phyloP scores from a whole-genome alignment of 176 grass and related monocot species.

The Rhynchospora pubera region DNA sequence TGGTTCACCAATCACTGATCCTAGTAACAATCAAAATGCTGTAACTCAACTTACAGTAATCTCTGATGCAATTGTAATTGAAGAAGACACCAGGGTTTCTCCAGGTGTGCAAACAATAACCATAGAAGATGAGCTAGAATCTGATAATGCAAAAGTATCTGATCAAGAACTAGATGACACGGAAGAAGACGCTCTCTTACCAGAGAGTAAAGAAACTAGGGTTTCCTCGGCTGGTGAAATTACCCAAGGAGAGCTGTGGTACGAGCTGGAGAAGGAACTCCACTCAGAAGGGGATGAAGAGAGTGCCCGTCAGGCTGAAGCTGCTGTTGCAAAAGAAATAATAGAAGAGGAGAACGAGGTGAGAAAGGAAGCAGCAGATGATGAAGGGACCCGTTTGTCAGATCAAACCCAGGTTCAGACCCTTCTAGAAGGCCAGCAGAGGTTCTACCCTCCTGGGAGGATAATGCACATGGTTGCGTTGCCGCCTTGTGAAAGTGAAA shows the following conservation, averaged over 20 bases:
- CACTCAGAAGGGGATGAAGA: slow-evolving; percentile 30
- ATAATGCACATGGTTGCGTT: slow-evolving; percentile 94
- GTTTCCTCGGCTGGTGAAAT: slow-evolving; percentile 52
- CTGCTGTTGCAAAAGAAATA: slow-evolving; percentile 35
- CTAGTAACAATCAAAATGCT: slow-evolving; percentile 38
- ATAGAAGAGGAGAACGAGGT: slow-evolving; percentile 35
- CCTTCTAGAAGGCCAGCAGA: slow-evolving; percentile 24
- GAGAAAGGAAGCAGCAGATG: slow-evolving; percentile 44
- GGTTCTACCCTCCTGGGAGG: slow-evolving; percentile 90
- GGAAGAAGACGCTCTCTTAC: slow-evolving; percentile 65
- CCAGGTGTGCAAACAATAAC: neutral
- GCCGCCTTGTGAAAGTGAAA: slow-evolving; percentile 37
- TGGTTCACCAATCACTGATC: slow-evolving; percentile 29
- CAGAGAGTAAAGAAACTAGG: slow-evolving; percentile 37
- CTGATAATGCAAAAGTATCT: slow-evolving; percentile 35
- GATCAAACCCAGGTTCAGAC: slow-evolving; percentile 46
- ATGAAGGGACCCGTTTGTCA: slow-evolving; percentile 45
- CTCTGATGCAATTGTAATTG: slow-evolving; percentile 39
- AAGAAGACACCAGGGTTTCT: slow-evolving; percentile 30
- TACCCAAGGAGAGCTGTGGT: slow-evolving; percentile 69
- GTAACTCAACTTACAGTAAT: slow-evolving; percentile 37
- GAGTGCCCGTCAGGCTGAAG: slow-evolving; percentile 26
- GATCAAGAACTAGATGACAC: slow-evolving; percentile 40
- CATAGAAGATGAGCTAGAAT: slow-evolving; percentile 45
- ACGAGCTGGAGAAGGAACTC: slow-evolving; percentile 74